These are phyloP conservation scores for Prorocentrum cordatum DNA, from an alignment of 169 alveolate species.

Conservation along the genomic window DNA sequence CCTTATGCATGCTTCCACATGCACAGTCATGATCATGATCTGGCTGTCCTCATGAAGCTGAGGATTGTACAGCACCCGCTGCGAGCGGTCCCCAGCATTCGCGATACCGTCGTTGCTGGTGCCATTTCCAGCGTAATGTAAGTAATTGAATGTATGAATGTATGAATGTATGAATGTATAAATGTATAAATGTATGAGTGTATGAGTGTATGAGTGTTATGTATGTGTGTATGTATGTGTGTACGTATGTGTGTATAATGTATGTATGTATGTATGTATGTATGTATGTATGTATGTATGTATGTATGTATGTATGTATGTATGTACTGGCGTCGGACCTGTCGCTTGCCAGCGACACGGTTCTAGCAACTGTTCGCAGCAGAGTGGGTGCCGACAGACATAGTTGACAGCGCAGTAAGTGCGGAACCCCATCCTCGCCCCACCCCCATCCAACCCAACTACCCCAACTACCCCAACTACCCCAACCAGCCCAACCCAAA, in stretches of 20 bases:
- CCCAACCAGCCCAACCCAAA: too few species aligned
- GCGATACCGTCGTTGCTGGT: too few species aligned
- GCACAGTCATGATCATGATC: too few species aligned
- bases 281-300: neutral
- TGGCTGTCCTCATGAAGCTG: too few species aligned
- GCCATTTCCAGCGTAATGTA: too few species aligned
- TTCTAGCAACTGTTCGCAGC: neutral
- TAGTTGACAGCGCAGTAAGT: neutral
- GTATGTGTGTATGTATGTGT: neutral
- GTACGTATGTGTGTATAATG: too few species aligned
- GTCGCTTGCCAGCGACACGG: neutral
- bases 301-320: neutral
- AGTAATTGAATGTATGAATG: neutral
- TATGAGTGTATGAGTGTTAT: neutral
- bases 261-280: neutral
- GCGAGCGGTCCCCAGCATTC: too few species aligned
- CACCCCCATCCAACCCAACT: too few species aligned
- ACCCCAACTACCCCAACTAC: too few species aligned
- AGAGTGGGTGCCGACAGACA: neutral
- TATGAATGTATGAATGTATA: neutral
- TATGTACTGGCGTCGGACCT: neutral
- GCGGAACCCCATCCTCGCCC: neutral
- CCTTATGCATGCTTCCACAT: too few species aligned
- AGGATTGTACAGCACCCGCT: too few species aligned
- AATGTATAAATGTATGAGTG: neutral